phyloP scores from a whole-genome alignment of 2,329 filamentous ascomycete genomes.

The Botrytis aclada region DNA sequence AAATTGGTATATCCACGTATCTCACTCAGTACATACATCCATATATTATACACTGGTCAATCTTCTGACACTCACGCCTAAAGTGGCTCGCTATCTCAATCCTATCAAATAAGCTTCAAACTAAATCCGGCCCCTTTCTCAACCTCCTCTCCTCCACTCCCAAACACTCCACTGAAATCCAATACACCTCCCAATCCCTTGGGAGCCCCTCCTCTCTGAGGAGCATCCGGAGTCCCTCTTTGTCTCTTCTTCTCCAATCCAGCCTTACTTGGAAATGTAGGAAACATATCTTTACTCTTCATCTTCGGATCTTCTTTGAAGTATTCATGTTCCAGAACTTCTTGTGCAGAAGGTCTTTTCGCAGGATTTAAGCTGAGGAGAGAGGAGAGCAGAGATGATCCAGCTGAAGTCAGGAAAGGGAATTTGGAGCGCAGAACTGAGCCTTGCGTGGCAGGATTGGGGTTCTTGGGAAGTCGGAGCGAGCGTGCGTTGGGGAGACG shows the following conservation, averaged over 20 bases:
- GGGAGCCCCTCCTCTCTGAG: slow-evolving; percentile 63
- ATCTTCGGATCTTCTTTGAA: slow-evolving; percentile 87
- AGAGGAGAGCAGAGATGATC: slow-evolving; percentile 63
- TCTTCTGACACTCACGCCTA: not conserved
- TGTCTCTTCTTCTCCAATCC: slow-evolving; percentile 79
- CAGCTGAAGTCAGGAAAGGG: slow-evolving; percentile 74
- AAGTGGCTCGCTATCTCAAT: not conserved
- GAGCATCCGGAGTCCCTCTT: slow-evolving; percentile 76
- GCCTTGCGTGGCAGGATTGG: slow-evolving; percentile 39
- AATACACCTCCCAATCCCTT: slow-evolving; percentile 40
- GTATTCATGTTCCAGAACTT: slow-evolving; percentile 77
- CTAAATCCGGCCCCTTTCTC: slow-evolving; percentile 64
- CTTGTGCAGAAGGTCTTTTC: slow-evolving; percentile 64
- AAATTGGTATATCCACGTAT: slow-evolving; percentile 7
- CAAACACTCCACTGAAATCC: slow-evolving; percentile 71
- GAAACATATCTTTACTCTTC: slow-evolving; percentile 89
- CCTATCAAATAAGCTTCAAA: slow-evolving; percentile 55
- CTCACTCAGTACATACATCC: not conserved
- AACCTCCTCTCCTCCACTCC: slow-evolving; percentile 61
- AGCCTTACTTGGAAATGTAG: slow-evolving; percentile 93
- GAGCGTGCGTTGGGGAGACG: slow-evolving; percentile 82
- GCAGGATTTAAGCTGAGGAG: slow-evolving; percentile 75
- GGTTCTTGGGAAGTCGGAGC: slow-evolving; percentile 62
- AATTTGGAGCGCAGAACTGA: slow-evolving; percentile 73
- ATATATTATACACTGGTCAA: not conserved